Evolutionary conservation across 192 early-diverging fungal species (phyloP), one percentile per base, ranked within the genome.

Genomic region (Backusella australiensis): DNA sequence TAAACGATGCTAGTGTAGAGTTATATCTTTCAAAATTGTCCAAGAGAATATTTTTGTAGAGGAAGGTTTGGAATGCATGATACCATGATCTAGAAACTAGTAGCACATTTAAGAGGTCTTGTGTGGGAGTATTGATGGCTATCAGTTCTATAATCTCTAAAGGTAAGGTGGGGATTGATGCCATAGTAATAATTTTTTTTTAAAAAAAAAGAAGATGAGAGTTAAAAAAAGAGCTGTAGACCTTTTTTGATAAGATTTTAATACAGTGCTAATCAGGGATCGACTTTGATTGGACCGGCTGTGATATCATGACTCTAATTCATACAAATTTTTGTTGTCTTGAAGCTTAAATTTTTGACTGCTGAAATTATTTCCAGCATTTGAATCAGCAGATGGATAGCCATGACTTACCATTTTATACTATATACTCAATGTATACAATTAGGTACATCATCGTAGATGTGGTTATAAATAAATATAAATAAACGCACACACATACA

Each of bases 281-380:
- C 23, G n/a, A 26, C 9, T 63, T 29, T 63, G 26, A 63, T 63
- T 63, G 56, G 56, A 63, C 11, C 56, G 23, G 21, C 23, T 63
- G 26, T 59, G n/a, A 59, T 63, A 63, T 63, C 12, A 63, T 63
- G 23, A 63, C 12, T 11, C 56, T 29, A 29, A 63, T 29, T 63
- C 56, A 63, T 63, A 63, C 56, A 63, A 63, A 29, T 63, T 63
- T 63, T 63, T 63, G 56, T 14, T 63, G 56, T 63, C 56, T 63
- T n/a, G 26, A 29, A 63, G 56, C 3, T 63, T 63, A 63, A 63
- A 63, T 63, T 63, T 63, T 26, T 63, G 56, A 63, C 56, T 63
- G 53, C n/a, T 56, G 53, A 56, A 56, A 56, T 56, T 56, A 56
- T 56, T 56, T 56, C n/a, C 8, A 21, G 8, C 6, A 8, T 21